Conservation (phyloP, 2,329 filamentous ascomycete species). For the Curvularia sp. region DNA sequence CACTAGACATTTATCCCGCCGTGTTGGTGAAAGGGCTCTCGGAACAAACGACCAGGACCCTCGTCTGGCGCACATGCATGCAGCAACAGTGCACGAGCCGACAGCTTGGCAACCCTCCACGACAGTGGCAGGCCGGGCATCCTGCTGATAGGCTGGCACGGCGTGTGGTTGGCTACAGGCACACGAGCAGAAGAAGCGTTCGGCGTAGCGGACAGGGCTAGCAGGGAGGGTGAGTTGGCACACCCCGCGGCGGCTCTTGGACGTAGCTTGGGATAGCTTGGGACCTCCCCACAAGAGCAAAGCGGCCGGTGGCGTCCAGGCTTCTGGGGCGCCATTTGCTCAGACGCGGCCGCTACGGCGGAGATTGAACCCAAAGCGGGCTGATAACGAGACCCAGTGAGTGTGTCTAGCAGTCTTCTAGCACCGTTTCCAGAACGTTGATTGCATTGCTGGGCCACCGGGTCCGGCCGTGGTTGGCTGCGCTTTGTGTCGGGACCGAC, state of each 20-base stretch:
- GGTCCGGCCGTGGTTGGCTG: constrained; percentile 19
- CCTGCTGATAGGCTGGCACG: constrained; percentile 27
- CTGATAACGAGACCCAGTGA: constrained; percentile 22
- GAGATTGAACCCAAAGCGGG: constrained; percentile 25
- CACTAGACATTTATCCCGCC: constrained; percentile 31
- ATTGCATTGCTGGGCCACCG: constrained; percentile 4
- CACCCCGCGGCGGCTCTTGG: constrained; percentile 23
- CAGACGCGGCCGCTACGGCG: constrained; percentile 23
- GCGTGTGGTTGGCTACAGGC: constrained; percentile 24
- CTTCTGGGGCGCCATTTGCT: constrained; percentile 7
- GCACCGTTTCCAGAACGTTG: constrained; percentile 33
- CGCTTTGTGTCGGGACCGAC: constrained; percentile 20
- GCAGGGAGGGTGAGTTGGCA: constrained; percentile 22
- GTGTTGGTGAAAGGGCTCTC: constrained; percentile 24
- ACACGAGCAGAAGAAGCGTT: constrained; percentile 31
- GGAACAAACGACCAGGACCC: constrained; percentile 37
- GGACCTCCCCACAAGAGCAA: constrained; percentile 31
- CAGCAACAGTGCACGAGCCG: constrained; percentile 26
- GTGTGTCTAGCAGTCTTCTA: constrained; percentile 21
- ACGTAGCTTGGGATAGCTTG: constrained; percentile 26
- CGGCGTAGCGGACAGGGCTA: constrained; percentile 18
- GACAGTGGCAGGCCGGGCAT: constrained; percentile 17
- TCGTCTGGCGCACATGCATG: constrained; percentile 17
- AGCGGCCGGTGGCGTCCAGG: constrained; percentile 65
- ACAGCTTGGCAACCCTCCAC: constrained; percentile 34